Evolutionary conservation across 2,329 filamentous ascomycete genomes (phyloP).

Genomic region (Paramyrothecium roridum): DNA sequence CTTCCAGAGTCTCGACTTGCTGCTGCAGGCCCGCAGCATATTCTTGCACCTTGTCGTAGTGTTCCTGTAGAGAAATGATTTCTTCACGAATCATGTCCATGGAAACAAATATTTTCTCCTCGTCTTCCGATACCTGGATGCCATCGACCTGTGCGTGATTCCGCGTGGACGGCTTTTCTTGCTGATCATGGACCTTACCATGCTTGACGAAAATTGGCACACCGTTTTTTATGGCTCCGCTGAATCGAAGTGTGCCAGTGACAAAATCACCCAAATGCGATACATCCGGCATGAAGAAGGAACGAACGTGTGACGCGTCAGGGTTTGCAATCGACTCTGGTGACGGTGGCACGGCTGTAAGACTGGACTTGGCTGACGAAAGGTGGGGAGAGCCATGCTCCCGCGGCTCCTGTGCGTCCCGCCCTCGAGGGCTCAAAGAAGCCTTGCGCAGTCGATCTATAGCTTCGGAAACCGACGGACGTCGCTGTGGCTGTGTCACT

Average conservation of each 20-base stretch:
- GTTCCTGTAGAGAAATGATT: constrained; percentile 52
- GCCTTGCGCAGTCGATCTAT: constrained; percentile 31
- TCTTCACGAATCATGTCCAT: constrained; percentile 61
- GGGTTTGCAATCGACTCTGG: constrained; percentile 30
- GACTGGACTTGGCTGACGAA: constrained; percentile 37
- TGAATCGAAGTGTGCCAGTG: constrained; percentile 51
- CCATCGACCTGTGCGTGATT: constrained; percentile 48
- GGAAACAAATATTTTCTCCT: constrained; percentile 57
- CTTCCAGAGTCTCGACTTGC: constrained; percentile 47
- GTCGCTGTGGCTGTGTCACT: constrained; percentile 17
- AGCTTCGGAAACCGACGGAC: constrained; percentile 28
- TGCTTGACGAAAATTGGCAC: constrained; percentile 55
- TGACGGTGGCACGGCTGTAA: constrained; percentile 37
- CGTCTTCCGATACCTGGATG: constrained; percentile 48
- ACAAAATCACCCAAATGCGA: constrained; percentile 56
- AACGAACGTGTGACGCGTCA: constrained; percentile 41
- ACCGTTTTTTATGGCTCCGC: constrained; percentile 47
- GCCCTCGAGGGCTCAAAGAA: constrained; percentile 25
- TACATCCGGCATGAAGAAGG: constrained; percentile 53
- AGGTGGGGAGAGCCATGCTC: constrained; percentile 27
- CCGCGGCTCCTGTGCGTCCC: constrained; percentile 15
- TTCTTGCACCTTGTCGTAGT: constrained; percentile 52
- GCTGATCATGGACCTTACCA: constrained; percentile 45
- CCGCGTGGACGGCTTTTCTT: constrained; percentile 25
- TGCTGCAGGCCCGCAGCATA: constrained; percentile 51